Evolutionary conservation across 495 filamentous ascomycete species (phyloP).

Genomic region (Thozetella sp.): DNA sequence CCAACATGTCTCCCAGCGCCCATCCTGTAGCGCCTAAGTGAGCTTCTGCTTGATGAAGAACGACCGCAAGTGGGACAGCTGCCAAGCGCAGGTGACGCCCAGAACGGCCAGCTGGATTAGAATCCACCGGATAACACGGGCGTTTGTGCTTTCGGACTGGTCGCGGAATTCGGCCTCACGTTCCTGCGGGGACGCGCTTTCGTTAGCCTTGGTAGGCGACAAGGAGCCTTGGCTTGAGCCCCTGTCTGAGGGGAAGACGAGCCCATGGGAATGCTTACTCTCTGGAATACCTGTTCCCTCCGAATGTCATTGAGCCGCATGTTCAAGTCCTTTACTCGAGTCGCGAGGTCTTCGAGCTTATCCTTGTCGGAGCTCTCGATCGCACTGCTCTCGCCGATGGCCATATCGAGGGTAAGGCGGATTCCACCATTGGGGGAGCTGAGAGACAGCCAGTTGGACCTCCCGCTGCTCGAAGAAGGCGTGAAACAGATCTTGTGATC

Average conservation of each 20-base stretch:
- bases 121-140: conserved; percentile 91
- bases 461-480: conserved; percentile 63
- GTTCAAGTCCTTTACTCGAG: conserved; percentile 90
- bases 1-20: not conserved
- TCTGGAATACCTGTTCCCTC: conserved; percentile 93
- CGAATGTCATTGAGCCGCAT: conserved; percentile 84
- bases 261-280: conserved; percentile 57
- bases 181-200: conserved; percentile 58
- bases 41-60: conserved; percentile 99
- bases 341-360: conserved; percentile 89
- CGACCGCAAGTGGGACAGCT: conserved; percentile 88
- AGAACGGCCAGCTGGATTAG: conserved; percentile 88
- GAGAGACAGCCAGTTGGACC: conserved; percentile 70
- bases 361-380: conserved; percentile 94
- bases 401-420: conserved; percentile 84
- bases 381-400: conserved; percentile 91
- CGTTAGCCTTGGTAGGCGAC: conserved; percentile 9
- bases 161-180: conserved; percentile 98
- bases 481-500: conserved; percentile 95
- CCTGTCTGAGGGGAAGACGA: too few species aligned
- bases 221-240: too few species aligned
- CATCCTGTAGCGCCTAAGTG: too few species aligned
- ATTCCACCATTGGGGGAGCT: conserved; percentile 68
- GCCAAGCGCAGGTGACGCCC: conserved; percentile 93
- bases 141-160: conserved; percentile 92